Evolutionary conservation across 2,329 filamentous ascomycete genomes (phyloP).

Genomic region (Cytospora paraplurivora): DNA sequence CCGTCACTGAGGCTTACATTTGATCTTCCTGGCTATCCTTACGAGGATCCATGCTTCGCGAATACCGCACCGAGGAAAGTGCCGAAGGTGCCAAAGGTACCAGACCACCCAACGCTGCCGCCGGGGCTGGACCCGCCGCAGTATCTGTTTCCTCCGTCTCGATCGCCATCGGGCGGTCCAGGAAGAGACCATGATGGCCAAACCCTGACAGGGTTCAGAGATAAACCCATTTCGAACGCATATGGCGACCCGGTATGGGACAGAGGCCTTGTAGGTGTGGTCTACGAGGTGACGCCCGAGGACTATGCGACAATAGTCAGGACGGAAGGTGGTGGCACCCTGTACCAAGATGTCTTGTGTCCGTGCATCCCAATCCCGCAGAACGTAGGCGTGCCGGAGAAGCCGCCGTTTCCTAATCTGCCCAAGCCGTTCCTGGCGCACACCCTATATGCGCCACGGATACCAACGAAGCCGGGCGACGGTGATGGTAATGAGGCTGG

Average conservation of each 20-base stretch:
- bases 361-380: constrained; percentile 70
- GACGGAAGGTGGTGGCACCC: constrained; percentile 83
- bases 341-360: constrained; percentile 83
- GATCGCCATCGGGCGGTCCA: not conserved
- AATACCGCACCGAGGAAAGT: constrained; percentile 69
- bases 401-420: constrained; percentile 55
- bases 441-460: constrained; percentile 73
- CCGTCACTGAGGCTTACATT: constrained; percentile 80
- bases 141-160: constrained; percentile 19
- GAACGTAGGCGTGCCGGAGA: constrained; percentile 63
- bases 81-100: constrained; percentile 36
- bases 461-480: constrained; percentile 41
- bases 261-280: constrained; percentile 85
- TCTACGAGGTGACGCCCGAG: constrained; percentile 84
- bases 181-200: not conserved
- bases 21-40: constrained; percentile 82
- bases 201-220: not conserved
- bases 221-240: not conserved
- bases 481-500: constrained; percentile 24
- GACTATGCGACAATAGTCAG: constrained; percentile 87
- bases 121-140: constrained; percentile 26
- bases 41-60: constrained; percentile 88
- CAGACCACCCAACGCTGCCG: constrained; percentile 33
- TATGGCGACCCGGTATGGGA: constrained; percentile 65
- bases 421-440: constrained; percentile 75